Evolutionary conservation across 2,329 filamentous ascomycete genomes (phyloP).

Genomic region (Ophiocordyceps camponoti-floridani): DNA sequence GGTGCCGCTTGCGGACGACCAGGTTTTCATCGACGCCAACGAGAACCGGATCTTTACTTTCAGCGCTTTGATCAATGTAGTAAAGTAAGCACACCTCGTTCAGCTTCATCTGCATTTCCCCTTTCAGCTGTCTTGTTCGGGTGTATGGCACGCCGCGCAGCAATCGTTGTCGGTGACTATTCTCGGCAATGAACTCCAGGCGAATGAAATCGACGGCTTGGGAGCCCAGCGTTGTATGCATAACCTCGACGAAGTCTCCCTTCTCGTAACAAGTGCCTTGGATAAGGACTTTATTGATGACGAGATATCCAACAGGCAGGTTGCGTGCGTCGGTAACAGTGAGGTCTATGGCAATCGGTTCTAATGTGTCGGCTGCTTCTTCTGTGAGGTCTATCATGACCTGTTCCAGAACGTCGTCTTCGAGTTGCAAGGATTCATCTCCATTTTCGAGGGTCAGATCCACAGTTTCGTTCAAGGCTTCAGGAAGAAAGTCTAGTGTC

Average conservation of each 20-base stretch:
- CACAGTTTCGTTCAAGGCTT: no score
- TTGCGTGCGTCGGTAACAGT: conserved; percentile 8
- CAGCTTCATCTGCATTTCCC: conserved; percentile 17
- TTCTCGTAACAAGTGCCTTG: conserved; percentile 4
- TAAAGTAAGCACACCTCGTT: conserved; percentile 25
- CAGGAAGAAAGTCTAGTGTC: neutral
- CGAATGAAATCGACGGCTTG: conserved; percentile 18
- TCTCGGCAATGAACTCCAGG: conserved; percentile 22
- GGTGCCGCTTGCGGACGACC: conserved; percentile 20
- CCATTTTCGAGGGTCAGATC: no score
- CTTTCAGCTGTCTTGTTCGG: conserved; percentile 15
- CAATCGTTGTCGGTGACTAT: conserved; percentile 5
- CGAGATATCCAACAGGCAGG: conserved; percentile 8
- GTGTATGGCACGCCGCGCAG: conserved; percentile 21
- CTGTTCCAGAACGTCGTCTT: neutral
- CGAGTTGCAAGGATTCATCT: no score
- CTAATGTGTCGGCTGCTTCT: no score
- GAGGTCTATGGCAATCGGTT: conserved; percentile 13
- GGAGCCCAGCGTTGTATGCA: conserved; percentile 5
- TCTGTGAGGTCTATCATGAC: no score
- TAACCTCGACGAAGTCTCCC: conserved; percentile 13
- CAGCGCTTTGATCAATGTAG: conserved; percentile 17
- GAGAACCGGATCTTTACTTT: conserved; percentile 14
- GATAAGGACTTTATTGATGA: conserved; percentile 5
- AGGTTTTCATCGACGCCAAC: conserved; percentile 21